These are phyloP conservation scores for Talaromyces trachyspermus DNA, from an alignment of 495 filamentous ascomycete genomes.

Conservation along the genomic window DNA sequence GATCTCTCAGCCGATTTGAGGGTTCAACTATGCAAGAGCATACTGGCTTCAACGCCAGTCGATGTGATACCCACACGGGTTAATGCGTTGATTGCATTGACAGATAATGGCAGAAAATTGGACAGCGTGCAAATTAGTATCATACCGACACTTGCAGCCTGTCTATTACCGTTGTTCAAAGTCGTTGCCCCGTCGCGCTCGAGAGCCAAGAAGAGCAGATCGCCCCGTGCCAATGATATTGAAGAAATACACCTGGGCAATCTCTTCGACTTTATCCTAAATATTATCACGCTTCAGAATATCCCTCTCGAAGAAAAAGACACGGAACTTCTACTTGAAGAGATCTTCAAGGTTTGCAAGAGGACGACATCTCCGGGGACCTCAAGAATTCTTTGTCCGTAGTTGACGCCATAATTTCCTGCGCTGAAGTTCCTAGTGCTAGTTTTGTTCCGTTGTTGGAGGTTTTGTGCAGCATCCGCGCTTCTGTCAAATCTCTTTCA, in stretches of 20 bases:
- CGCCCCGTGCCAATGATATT: conserved; percentile 33
- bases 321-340: conserved; percentile 57
- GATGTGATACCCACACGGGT: conserved; percentile 35
- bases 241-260: conserved; percentile 61
- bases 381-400: conserved; percentile 68
- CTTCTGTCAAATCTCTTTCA: conserved; percentile 59
- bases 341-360: conserved; percentile 64
- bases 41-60: conserved; percentile 26
- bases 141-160: conserved; percentile 34
- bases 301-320: conserved; percentile 63
- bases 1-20: conserved; percentile 32
- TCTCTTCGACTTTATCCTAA: conserved; percentile 66
- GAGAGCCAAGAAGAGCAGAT: conserved; percentile 47
- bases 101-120: conserved; percentile 39
- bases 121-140: conserved; percentile 32
- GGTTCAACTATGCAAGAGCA: conserved; percentile 30
- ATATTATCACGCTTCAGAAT: conserved; percentile 78
- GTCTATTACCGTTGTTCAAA: conserved; percentile 35
- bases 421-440: conserved; percentile 62
- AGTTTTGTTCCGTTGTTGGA: conserved; percentile 65
- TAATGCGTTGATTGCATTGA: conserved; percentile 34
- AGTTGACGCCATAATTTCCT: conserved; percentile 73
- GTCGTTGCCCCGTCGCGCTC: conserved; percentile 27
- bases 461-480: conserved; percentile 75
- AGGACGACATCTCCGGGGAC: conserved; percentile 67